Conservation (phyloP, 2,329 filamentous ascomycete genomes). For the Periconia sp. region DNA sequence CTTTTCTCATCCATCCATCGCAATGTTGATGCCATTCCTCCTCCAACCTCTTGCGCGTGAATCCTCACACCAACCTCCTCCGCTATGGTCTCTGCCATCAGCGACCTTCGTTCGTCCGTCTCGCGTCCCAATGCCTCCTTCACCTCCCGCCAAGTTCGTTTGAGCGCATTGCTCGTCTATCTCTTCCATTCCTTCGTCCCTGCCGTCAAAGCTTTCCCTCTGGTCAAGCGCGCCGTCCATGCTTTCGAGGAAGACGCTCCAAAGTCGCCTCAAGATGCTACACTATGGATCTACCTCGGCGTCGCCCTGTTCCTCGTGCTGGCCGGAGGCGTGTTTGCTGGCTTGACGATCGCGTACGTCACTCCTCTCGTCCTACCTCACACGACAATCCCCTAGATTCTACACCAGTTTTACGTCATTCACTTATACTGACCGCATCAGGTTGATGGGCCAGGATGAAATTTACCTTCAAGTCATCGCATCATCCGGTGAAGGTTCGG, state of each 20-base stretch:
- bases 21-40: background rate
- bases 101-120: slow-evolving; percentile 22
- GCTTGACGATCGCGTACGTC: slow-evolving; percentile 81
- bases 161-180: slow-evolving; percentile 29
- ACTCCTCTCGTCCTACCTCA: background rate
- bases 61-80: slow-evolving; percentile 1
- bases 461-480: slow-evolving; percentile 96
- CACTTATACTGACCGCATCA: slow-evolving; percentile 24
- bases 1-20: too few species aligned
- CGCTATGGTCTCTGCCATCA: slow-evolving; percentile 33
- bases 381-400: too few species aligned
- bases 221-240: slow-evolving; percentile 26
- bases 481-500: slow-evolving; percentile 78
- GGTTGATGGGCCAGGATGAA: slow-evolving; percentile 76
- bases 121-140: slow-evolving; percentile 32
- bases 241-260: slow-evolving; percentile 34
- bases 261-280: slow-evolving; percentile 55
- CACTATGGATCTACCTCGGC: slow-evolving; percentile 78
- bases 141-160: slow-evolving; percentile 19
- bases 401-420: too few species aligned
- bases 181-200: slow-evolving; percentile 37
- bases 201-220: slow-evolving; percentile 36
- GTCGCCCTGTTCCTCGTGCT: slow-evolving; percentile 81
- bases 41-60: background rate
- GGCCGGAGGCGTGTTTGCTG: slow-evolving; percentile 89